These are phyloP conservation scores for Pythium guiyangense DNA, from an alignment of 352 stramenopile genomes.

Conservation along the genomic window DNA sequence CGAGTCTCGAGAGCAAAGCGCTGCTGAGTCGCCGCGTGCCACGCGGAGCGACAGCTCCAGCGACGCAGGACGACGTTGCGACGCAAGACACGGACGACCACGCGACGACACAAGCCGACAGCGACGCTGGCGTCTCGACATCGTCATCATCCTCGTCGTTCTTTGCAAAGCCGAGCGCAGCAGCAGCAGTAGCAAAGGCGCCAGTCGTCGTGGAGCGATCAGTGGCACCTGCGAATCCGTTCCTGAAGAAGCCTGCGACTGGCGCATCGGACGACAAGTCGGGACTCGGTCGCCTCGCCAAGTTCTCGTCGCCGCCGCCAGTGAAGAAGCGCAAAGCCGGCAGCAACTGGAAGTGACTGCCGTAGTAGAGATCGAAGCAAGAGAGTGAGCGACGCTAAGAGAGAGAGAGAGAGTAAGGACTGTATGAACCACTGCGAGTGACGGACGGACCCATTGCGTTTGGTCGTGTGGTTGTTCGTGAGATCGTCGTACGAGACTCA, in stretches of 20 bases:
- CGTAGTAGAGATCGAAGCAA: background rate
- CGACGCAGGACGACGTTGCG: background rate
- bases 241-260: conserved; percentile 51
- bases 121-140: too few species aligned
- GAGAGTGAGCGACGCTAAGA: too few species aligned
- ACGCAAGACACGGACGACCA: conserved; percentile 5
- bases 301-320: conserved; percentile 49
- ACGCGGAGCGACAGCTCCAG: background rate
- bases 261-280: conserved; percentile 12
- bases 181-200: background rate
- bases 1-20: conserved; percentile 12
- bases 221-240: conserved; percentile 61
- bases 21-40: conserved; percentile 12
- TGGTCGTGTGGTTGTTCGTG: too few species aligned
- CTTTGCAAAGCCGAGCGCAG: background rate
- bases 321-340: conserved; percentile 25
- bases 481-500: too few species aligned
- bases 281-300: conserved; percentile 53
- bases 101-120: background rate
- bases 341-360: conserved; percentile 22
- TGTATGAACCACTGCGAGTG: background rate
- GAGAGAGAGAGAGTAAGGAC: background rate
- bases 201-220: conserved; percentile 23
- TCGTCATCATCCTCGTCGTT: conserved; percentile 13
- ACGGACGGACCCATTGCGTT: too few species aligned